Evolutionary conservation across 2,329 filamentous ascomycete species (phyloP).

Genomic region (Pseudogymnoascus sp.): DNA sequence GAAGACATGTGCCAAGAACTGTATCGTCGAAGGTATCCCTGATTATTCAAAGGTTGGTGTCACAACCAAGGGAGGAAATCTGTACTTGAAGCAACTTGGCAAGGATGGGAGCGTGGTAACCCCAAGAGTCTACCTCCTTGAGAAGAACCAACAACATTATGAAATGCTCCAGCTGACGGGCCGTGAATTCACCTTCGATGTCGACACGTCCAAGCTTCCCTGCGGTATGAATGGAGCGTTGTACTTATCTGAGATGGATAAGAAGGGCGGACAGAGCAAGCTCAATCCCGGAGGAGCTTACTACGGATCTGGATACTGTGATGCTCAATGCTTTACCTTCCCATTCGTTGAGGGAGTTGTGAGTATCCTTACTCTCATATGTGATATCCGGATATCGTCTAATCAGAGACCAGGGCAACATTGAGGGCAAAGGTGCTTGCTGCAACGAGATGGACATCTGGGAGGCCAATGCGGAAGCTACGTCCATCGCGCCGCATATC

Average conservation of each 20-base stretch:
- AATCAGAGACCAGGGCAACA: constrained; percentile 27
- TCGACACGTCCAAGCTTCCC: constrained; percentile 35
- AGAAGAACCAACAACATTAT: constrained; percentile 35
- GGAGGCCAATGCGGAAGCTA: constrained; percentile 43
- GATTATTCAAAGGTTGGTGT: constrained; percentile 42
- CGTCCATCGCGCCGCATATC: constrained; percentile 41
- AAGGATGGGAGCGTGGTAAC: constrained; percentile 25
- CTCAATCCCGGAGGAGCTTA: constrained; percentile 37
- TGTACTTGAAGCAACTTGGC: constrained; percentile 30
- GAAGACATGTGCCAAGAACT: constrained; percentile 45
- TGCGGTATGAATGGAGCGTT: constrained; percentile 36
- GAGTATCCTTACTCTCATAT: constrained; percentile 15
- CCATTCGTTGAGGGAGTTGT: constrained; percentile 32
- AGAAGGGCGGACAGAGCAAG: constrained; percentile 26
- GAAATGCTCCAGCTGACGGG: constrained; percentile 38
- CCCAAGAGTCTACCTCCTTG: constrained; percentile 39
- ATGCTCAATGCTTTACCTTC: constrained; percentile 34
- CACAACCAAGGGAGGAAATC: constrained; percentile 29
- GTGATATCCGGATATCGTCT: neutral
- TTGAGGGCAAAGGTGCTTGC: constrained; percentile 39
- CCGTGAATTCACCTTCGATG: constrained; percentile 38
- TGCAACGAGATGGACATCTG: constrained; percentile 50
- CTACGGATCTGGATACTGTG: constrained; percentile 43
- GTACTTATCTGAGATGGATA: constrained; percentile 34
- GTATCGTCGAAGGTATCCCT: constrained; percentile 43